phyloP scores from a whole-genome alignment of 495 filamentous ascomycete genomes.

The Xylaria cubensis region DNA sequence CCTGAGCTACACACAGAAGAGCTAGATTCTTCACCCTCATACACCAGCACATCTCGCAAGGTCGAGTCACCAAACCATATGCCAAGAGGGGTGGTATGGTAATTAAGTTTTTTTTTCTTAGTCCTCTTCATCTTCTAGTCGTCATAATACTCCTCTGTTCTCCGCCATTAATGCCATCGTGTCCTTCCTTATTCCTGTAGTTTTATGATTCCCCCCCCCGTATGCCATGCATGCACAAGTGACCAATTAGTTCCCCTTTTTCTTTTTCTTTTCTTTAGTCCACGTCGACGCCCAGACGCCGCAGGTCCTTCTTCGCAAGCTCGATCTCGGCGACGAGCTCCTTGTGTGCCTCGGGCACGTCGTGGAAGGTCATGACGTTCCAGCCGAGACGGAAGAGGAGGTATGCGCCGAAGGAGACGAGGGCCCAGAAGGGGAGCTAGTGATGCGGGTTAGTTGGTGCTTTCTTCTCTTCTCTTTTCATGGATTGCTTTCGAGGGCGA shows the following conservation, averaged over 20 bases:
- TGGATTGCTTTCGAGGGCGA: not conserved
- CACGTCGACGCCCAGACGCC: conserved; percentile 73
- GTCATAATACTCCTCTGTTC: not conserved
- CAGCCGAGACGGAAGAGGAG: conserved; percentile 89
- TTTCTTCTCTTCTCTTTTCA: conserved; percentile 4
- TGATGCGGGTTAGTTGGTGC: conserved; percentile 1
- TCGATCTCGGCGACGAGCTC: conserved; percentile 87
- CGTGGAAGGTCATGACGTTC: conserved; percentile 94
- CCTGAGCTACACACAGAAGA: not conserved
- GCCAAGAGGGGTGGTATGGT: not conserved
- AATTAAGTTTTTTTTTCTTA: not conserved
- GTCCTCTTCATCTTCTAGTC: not conserved
- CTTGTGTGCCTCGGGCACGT: conserved; percentile 88
- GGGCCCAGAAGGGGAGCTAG: conserved; percentile 88
- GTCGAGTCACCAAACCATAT: not conserved
- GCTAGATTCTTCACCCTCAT: not conserved
- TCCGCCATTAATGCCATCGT: not conserved
- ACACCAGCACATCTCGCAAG: not conserved
- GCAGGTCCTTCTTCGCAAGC: conserved; percentile 69
- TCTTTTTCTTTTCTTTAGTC: conserved; percentile 51
- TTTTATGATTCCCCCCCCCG: not conserved
- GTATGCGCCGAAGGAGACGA: conserved; percentile 93
- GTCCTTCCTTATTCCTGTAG: not conserved
- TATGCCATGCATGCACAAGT: not conserved
- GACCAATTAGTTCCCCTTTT: not conserved